Evolutionary conservation across 2,329 filamentous ascomycete genomes (phyloP).

Genomic region (Davidsoniella neocaledoniae): DNA sequence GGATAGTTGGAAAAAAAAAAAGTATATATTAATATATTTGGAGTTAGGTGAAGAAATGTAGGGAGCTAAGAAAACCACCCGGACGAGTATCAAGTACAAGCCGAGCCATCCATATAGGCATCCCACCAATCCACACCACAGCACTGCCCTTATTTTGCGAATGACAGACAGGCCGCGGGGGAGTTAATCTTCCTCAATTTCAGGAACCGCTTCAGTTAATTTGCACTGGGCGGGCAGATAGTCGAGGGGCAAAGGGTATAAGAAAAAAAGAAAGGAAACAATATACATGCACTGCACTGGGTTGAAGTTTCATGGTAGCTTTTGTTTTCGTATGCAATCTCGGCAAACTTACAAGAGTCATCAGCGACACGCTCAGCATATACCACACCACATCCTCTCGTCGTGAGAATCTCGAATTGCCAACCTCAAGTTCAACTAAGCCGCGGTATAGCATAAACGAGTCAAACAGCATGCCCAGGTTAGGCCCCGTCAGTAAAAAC

Average conservation of each 20-base stretch:
- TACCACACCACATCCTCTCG: slow-evolving; percentile 73
- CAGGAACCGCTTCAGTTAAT: slow-evolving; percentile 72
- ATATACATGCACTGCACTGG: slow-evolving; percentile 1
- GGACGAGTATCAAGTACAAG: slow-evolving; percentile 38
- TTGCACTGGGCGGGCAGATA: slow-evolving; percentile 67
- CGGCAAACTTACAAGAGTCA: slow-evolving; percentile 56
- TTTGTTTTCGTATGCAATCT: neutral
- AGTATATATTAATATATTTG: neutral
- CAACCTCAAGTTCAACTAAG: slow-evolving; percentile 54
- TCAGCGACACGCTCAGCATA: slow-evolving; percentile 50
- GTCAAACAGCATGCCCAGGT: slow-evolving; percentile 46
- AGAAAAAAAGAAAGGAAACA: slow-evolving; percentile 7
- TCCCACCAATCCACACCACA: slow-evolving; percentile 63
- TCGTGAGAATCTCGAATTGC: slow-evolving; percentile 52
- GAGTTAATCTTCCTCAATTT: slow-evolving; percentile 67
- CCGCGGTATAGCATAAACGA: slow-evolving; percentile 66
- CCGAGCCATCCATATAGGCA: slow-evolving; percentile 53
- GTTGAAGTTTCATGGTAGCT: too few species aligned
- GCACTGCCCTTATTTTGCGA: slow-evolving; percentile 47
- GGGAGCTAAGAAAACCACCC: slow-evolving; percentile 45
- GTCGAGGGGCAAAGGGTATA: slow-evolving; percentile 28
- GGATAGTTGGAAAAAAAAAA: neutral
- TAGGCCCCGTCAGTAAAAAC: slow-evolving; percentile 25
- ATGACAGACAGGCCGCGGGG: slow-evolving; percentile 43
- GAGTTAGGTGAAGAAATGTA: slow-evolving; percentile 30